Evolutionary conservation across 2,329 filamentous ascomycete genomes (phyloP), one percentile per base, ranked within the genome.

Genomic region (Tolypocladium ovalisporum): DNA sequence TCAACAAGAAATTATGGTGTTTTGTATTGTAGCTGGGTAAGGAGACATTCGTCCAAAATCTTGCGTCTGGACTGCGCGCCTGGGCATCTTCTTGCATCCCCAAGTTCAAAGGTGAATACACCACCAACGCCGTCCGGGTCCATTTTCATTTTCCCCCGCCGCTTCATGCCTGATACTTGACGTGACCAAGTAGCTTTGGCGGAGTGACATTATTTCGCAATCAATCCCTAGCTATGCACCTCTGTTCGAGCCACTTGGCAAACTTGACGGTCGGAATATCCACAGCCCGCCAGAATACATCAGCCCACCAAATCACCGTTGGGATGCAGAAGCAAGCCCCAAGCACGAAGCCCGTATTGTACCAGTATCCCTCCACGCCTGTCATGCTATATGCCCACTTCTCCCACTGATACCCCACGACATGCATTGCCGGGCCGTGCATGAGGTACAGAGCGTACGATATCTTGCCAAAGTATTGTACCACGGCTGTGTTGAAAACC

Each of bases 401-500:
- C 64, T 82, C 74, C 58, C 77, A 75, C 37, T 75, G 71, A 62
- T 82, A 83, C 13, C 81, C 81, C 22, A 79, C 62, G 2, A 76
- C 75, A 62, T 82, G 80, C 64, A 79, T 74, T 2, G 78, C 74
- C 4, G 80, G 79, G 0, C 81, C 80, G 65, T 86, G 83, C 72
- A 84, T 79, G 17, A 86, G 75, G 66, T 86, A 86, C 32, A 86
- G 65, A 54, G 80, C 77, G 64, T 82, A 86, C 55, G 80, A 84
- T 62, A 85, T 79, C 64, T 78, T 78, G 58, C 83, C 83, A 7
- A 85, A 70, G 67, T 85, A 85, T 64, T 83, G 81, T 3, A 82
- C 71, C 19, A 74, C 62, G 2, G 69, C 64, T 1, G 72, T 70
- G 64, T 78, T 78, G 68, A 84, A 82, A 57, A 82, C 70, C 22